Base-by-base conservation (phyloP, 106 monocot species). In the Posidonia australis region DNA sequence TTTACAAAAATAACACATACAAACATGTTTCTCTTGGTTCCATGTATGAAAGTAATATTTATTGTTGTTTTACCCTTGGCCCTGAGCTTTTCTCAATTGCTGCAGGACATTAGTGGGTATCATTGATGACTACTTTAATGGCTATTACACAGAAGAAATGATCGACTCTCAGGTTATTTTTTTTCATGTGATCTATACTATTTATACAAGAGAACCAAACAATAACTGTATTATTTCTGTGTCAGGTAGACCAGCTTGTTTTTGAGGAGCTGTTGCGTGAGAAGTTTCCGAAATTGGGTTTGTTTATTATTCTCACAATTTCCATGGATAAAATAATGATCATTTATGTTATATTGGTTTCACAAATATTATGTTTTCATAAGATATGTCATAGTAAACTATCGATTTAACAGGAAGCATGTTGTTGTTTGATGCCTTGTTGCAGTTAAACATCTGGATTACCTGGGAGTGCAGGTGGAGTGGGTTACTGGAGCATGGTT, bases 401-500 rank as follows among this genome's bases (percentile, higher is more conserved):
- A 2, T 36, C 7, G n/a, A n/a, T n/a, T n/a, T n/a, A n/a, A n/a
- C n/a, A n/a, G n/a, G n/a, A n/a, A n/a, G n/a, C n/a, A n/a, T n/a
- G n/a, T 60, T 74, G 14, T 52, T 44, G 46, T 77, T 79, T 31
- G 2, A 16, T 31, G 3, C 51, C 66, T 53, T 30, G 13, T 31
- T 66, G 53, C 81, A 94, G 94, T 80, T 62, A 84, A 86, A 65
- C 94, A 94, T 82, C 76, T 94, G n/a, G 89, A 94, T 74, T 94
- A 71, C 78, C 78, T 94, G 10, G 94, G 94, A 60, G 94, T 94
- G 51, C 79, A 94, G 76, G 86, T 94, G 51, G 89, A 84, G 64
- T 94, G 94, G 89, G 80, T 94, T 54, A 86, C 86, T 66, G 94
- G 94, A 72, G 84, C 94, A n/a, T 94, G 94, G 94, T 90, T 94